Evolutionary conservation across 2,329 filamentous ascomycete genomes (phyloP).

Genomic region (Ilyonectria robusta): DNA sequence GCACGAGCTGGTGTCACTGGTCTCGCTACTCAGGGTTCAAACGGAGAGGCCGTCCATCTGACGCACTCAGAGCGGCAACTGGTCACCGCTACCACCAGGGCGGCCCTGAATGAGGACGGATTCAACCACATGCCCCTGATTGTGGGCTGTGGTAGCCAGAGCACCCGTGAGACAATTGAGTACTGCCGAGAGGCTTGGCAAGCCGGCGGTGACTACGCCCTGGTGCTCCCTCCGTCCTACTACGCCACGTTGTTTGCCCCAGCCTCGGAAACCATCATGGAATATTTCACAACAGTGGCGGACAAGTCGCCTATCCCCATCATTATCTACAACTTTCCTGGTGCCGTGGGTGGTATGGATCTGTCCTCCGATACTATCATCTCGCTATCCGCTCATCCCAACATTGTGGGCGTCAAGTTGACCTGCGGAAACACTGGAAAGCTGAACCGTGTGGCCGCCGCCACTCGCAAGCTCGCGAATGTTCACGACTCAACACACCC

Average conservation of each 20-base stretch:
- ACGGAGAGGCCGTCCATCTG: slow-evolving; percentile 86
- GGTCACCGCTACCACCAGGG: slow-evolving; percentile 78
- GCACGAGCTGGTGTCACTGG: slow-evolving; percentile 81
- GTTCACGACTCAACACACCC: slow-evolving; percentile 29
- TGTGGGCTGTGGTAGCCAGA: slow-evolving; percentile 82
- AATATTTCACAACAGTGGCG: slow-evolving; percentile 77
- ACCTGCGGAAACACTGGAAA: slow-evolving; percentile 81
- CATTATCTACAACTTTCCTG: slow-evolving; percentile 80
- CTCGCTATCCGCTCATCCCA: slow-evolving; percentile 71
- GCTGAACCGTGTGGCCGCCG: slow-evolving; percentile 73
- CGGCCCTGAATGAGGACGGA: slow-evolving; percentile 75
- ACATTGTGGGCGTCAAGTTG: slow-evolving; percentile 78
- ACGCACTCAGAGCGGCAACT: slow-evolving; percentile 77
- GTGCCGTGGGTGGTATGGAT: slow-evolving; percentile 74
- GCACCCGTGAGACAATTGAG: slow-evolving; percentile 79
- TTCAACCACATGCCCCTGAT: slow-evolving; percentile 78
- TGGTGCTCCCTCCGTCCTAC: slow-evolving; percentile 83
- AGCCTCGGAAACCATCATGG: slow-evolving; percentile 64
- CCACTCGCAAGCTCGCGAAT: slow-evolving; percentile 61
- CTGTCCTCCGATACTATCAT: slow-evolving; percentile 75
- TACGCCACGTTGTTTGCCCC: slow-evolving; percentile 78
- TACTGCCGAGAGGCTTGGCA: slow-evolving; percentile 78
- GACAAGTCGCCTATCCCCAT: slow-evolving; percentile 74
- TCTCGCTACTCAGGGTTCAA: slow-evolving; percentile 84
- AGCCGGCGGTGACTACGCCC: slow-evolving; percentile 80